Base-by-base conservation (phyloP, 1,284 basidiomycete species). In the Cutaneotrichosporon spelunceum region DNA sequence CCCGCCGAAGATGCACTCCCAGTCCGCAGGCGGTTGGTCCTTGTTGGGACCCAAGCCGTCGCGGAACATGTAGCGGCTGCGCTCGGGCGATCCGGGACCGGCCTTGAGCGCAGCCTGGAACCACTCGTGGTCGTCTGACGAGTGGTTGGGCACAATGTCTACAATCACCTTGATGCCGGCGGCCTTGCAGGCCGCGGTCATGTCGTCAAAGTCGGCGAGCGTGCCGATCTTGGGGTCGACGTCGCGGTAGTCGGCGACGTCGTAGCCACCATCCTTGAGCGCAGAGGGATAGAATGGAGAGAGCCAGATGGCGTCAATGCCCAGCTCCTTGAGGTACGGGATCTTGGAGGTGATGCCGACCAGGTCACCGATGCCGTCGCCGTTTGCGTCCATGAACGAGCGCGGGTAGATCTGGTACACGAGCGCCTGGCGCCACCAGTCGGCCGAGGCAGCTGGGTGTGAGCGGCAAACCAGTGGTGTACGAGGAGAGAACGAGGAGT, bases 101-200 rank as follows among this genome's bases (percentile, higher is more conserved):
- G 83, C 83, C 59, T 84, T 82, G 21, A 77, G 57, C 23, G 88
- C 89, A 63, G 85, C 81, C 57, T 83, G 72, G 79, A 90, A 91
- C 89, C 89, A 91, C 21, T 81, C 83, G 67, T 90, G 88, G 84
- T 88, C 84, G 76, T 88, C 86, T 2, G 87, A 89, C 7, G 85
- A 86, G 75, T 90, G 89, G 75, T 90, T 91, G n/a, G 88, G 85
- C 30, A 90, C 89, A 3, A 91, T 83, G 73, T 90, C 88, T 82
- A 90, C 87, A 82, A 90, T 84, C 53, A 89, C 81, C 70, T 87
- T 88, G 84, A 91, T 86, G 0, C 84, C 86, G 49, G 85, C 82
- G 24, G 81, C 74, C 65, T 90, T 87, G 52, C 85, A 82, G 6
- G 83, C 84, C 23, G 81, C 72, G 56, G 87, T 77, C 54, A 90